These are phyloP conservation scores for Ustilago tritici DNA, from an alignment of 1,284 basidiomycete species.

Conservation along the genomic window DNA sequence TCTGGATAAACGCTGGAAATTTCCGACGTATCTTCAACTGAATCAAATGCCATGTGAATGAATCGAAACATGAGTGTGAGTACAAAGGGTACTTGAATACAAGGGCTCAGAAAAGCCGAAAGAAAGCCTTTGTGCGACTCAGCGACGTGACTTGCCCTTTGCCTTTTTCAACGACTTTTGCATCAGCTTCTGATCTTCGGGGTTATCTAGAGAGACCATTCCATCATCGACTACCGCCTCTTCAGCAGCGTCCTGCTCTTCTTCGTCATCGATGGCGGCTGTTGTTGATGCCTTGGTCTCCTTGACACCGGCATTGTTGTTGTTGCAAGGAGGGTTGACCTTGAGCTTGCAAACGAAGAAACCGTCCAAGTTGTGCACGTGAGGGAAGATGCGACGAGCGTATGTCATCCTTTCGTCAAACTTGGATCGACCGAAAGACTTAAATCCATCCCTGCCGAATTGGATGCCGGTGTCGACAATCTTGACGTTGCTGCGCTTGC, in stretches of 20 bases:
- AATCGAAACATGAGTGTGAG: neutral
- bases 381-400: constrained; percentile 65
- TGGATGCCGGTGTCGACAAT: constrained; percentile 92
- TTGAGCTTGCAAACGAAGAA: constrained; percentile 99
- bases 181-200: constrained; percentile 49
- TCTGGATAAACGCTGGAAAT: too few species aligned
- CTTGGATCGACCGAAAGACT: constrained; percentile 85
- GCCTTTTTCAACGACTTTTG: constrained; percentile 48
- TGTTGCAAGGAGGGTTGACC: constrained; percentile 72
- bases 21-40: too few species aligned
- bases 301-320: constrained; percentile 7
- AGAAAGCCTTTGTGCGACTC: neutral
- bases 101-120: neutral
- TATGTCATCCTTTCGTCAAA: constrained; percentile 81
- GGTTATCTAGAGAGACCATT: constrained; percentile 36
- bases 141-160: constrained; percentile 32
- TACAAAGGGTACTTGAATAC: neutral
- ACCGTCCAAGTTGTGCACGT: constrained; percentile 83
- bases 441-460: constrained; percentile 93
- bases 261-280: neutral
- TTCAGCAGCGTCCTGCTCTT: constrained; percentile 7
- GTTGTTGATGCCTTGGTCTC: neutral
- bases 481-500: constrained; percentile 93
- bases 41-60: neutral
- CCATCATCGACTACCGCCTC: constrained; percentile 11